Base-by-base conservation (phyloP, 176 grass and related monocot species). In the Chrysopogon serrulatus region DNA sequence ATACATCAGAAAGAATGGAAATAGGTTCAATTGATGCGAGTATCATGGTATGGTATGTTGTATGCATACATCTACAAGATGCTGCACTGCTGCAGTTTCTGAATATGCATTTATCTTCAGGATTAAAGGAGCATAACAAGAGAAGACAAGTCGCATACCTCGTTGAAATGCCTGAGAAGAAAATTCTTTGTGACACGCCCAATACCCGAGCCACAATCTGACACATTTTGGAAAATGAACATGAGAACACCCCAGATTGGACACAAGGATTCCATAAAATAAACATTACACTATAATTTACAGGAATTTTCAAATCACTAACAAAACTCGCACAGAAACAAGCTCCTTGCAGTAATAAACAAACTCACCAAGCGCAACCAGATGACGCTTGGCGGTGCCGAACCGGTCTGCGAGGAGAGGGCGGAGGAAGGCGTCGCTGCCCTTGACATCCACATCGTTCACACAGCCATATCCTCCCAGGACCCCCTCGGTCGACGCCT, bases 141-240 rank as follows among this genome's bases (percentile, higher is more conserved):
- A 28, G 57, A 61, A 30, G 31, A 40, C 31, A 49, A 53, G 26
- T 8, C 5, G 17, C 13, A 77, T 81, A 94, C 96, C 96, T 99
- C 96, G 21, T 99, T 94, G 74, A 99, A 99, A 56, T 92, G 89
- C 73, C 65, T 89, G 1, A 99, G 81, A 73, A 99, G 93, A 79
- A 99, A 73, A 88, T 99, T 94, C 87, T 99, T 99, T 2, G 96
- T 96, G 76, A 99, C 93, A 26, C 96, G 78, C 1, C 96, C 96
- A 10, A 99, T 96, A 77, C 96, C 96, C 3, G 96, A 95, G 57
- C 96, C 96, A 89, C 96, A 99, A 71, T 99, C 96, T 99, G 87
- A 31, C 74, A 78, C 6, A 71, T n/a, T 77, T 26, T 59, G 42
- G 65, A 70, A 77, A 45, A 71, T 3, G 16, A 23, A 67, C 27